phyloP scores from a whole-genome alignment of 805 yeast species.

The Candida methanosorbosa region DNA sequence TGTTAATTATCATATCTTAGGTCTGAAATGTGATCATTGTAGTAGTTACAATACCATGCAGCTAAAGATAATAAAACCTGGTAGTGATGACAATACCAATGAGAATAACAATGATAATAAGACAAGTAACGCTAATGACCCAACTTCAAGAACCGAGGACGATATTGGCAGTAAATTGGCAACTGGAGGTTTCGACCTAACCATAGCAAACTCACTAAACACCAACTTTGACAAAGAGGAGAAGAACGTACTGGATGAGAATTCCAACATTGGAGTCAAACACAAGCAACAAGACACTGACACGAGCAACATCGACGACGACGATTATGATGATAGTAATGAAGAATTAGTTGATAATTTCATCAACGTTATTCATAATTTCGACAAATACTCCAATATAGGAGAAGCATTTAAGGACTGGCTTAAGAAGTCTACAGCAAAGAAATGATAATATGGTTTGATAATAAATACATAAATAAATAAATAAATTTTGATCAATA shows the following conservation, averaged over 20 bases:
- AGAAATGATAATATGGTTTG: neutral
- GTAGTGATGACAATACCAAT: conserved; percentile 11
- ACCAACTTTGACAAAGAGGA: conserved; percentile 22
- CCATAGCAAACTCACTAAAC: conserved; percentile 16
- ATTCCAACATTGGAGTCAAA: neutral
- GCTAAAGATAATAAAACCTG: conserved; percentile 59
- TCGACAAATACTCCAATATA: conserved; percentile 24
- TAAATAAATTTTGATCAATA: conserved; percentile 1
- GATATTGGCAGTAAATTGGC: neutral
- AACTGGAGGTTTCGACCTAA: neutral
- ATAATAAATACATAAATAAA: neutral
- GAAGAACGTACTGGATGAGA: neutral
- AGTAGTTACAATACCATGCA: conserved; percentile 82
- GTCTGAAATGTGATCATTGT: conserved; percentile 82
- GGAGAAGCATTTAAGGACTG: conserved; percentile 29
- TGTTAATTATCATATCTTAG: conserved; percentile 73
- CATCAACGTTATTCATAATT: conserved; percentile 24
- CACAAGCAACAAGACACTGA: neutral
- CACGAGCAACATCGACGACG: neutral
- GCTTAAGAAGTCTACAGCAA: conserved; percentile 12
- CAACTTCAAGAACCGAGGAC: neutral
- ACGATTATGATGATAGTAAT: conserved; percentile 12
- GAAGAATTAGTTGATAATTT: conserved; percentile 21
- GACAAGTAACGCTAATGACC: conserved; percentile 1
- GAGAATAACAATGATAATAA: neutral